Percentiles rank a stretch among this genome's conserved stretches.
These are phyloP conservation scores for Anastatica hierochuntica DNA, from an alignment of 345 rosid genomes.

Conservation along the genomic window DNA sequence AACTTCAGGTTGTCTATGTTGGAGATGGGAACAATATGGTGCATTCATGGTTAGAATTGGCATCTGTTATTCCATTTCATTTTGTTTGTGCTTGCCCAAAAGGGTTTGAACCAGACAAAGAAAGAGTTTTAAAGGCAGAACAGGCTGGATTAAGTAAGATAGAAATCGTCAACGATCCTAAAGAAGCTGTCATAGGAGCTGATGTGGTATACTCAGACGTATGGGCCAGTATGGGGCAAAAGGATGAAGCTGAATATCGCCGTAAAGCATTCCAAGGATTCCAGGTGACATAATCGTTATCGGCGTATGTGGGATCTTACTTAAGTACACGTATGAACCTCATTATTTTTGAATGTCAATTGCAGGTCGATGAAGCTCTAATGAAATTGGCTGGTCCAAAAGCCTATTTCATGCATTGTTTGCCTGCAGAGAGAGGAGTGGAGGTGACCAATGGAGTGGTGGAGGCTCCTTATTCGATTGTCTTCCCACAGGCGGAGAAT, in stretches of 20 bases:
- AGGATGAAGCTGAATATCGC: slow-evolving; percentile 85
- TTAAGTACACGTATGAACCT: no score
- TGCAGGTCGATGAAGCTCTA: slow-evolving; percentile 76
- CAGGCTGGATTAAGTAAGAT: slow-evolving; percentile 79
- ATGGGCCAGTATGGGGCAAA: slow-evolving; percentile 99
- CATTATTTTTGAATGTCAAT: no score
- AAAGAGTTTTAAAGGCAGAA: slow-evolving; percentile 63
- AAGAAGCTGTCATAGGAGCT: slow-evolving; percentile 78
- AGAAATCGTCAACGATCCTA: slow-evolving; percentile 76
- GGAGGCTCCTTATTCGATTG: slow-evolving; percentile 85
- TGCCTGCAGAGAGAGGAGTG: slow-evolving; percentile 95
- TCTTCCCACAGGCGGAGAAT: slow-evolving; percentile 91
- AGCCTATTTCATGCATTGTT: slow-evolving; percentile 95
- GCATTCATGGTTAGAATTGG: slow-evolving; percentile 88
- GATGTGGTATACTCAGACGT: slow-evolving; percentile 99
- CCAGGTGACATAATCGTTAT: slow-evolving; percentile 68
- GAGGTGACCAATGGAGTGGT: slow-evolving; percentile 82
- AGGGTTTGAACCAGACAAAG: slow-evolving; percentile 80
- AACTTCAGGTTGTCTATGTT: slow-evolving; percentile 81
- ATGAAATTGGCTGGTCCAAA: slow-evolving; percentile 80
- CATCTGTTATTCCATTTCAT: slow-evolving; percentile 89
- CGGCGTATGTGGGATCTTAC: no score
- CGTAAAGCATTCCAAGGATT: slow-evolving; percentile 77
- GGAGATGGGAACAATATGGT: slow-evolving; percentile 97
- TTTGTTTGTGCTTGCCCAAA: slow-evolving; percentile 88